phyloP scores from a whole-genome alignment of 2,329 filamentous ascomycete species.

The Phaeoacremonium minimum region DNA sequence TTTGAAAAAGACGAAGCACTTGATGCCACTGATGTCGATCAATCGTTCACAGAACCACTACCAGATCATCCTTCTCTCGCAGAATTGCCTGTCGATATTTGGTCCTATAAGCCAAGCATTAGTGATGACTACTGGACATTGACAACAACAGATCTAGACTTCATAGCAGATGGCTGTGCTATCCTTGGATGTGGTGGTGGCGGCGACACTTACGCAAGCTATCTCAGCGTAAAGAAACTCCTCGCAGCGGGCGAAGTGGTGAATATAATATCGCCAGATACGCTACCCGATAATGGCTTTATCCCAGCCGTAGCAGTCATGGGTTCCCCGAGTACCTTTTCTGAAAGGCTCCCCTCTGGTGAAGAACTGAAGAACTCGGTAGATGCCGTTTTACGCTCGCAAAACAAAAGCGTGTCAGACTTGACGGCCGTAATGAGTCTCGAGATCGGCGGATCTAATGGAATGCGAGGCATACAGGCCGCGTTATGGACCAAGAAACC shows the following conservation, averaged over 20 bases:
- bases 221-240: slow-evolving; percentile 31
- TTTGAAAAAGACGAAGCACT: slow-evolving; percentile 10
- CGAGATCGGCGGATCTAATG: slow-evolving; percentile 53
- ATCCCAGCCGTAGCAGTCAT: slow-evolving; percentile 38
- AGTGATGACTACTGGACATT: slow-evolving; percentile 34
- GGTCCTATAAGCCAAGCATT: slow-evolving; percentile 26
- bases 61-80: slow-evolving; percentile 28
- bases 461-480: slow-evolving; percentile 30
- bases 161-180: slow-evolving; percentile 39
- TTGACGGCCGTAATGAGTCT: too few species aligned
- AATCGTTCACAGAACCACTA: too few species aligned
- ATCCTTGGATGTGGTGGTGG: slow-evolving; percentile 43
- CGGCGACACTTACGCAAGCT: slow-evolving; percentile 29
- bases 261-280: slow-evolving; percentile 31
- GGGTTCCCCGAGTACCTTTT: slow-evolving; percentile 35
- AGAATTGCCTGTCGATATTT: slow-evolving; percentile 18
- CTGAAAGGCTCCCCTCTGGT: slow-evolving; percentile 34
- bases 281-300: slow-evolving; percentile 35
- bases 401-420: too few species aligned
- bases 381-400: slow-evolving; percentile 27
- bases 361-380: slow-evolving; percentile 27
- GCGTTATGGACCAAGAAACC: too few species aligned
- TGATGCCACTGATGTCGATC: slow-evolving; percentile 3
- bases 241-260: slow-evolving; percentile 31
- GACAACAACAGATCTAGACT: slow-evolving; percentile 38